Base-by-base conservation (phyloP, 352 stramenopile species). In the Pythium dissotocum region DNA sequence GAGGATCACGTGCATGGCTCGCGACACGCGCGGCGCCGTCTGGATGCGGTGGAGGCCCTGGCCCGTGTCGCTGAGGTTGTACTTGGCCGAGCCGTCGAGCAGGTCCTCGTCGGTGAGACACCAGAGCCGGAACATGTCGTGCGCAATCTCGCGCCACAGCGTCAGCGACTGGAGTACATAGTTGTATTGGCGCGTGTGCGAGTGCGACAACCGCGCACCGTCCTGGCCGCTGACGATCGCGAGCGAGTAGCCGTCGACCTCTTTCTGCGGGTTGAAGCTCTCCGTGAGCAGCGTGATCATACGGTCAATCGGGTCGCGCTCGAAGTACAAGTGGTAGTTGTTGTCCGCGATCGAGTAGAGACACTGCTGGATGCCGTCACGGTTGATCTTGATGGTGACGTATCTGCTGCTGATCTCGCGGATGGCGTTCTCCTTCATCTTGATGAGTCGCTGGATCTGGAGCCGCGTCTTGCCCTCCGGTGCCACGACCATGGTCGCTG, bases 81-180 rank as follows among this genome's bases (percentile, higher is more conserved):
- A 99, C 13, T 82, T 78, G 10, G 87, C 80, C 49, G 77, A 66
- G 33, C 78, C 90, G 13, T 96, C 75, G 2, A 99, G 79, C 72
- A 99, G 74, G 35, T 98, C 88, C 52, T 99, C 96, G 40, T 98
- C 96, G 58, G 94, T 95, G 46, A 97, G 75, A 62, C 88, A 98
- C 97, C 96, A 99, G 14, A 99, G 82, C 7, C 97, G 91, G 72
- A 98, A 98, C 92, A 99, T 98, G 67, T 99, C 97, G 74, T 98
- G 88, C 44, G 85, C 85, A 61, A 99, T 98, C 67, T 98, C 94
- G 30, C 93, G 86, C 97, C 97, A 99, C 6, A 99, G 86, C 64
- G 93, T 98, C 5, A 99, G 83, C 59, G 88, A 98, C 80, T 99
- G 97, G 49, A 98, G 78, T 46, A 98, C 96, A 73, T 98, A 99